A percentile compares a stretch with the other conserved stretches of the same genome.
phyloP scores from a whole-genome alignment of 257 asterid species.

The Nicotiana undulata region DNA sequence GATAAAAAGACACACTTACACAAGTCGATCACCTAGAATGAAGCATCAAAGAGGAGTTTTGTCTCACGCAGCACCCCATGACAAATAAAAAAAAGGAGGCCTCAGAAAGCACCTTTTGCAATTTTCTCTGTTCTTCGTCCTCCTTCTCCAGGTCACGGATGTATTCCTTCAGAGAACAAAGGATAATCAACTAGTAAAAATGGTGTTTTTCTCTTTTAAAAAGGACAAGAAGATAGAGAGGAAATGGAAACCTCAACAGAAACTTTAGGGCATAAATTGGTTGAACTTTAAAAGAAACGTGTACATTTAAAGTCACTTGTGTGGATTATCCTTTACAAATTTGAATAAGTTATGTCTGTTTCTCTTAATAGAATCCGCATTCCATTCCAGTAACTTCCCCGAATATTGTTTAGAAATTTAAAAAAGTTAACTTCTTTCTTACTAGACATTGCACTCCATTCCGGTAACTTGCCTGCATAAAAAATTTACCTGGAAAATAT shows the following conservation, averaged over 20 bases:
- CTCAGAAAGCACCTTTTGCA: constrained; percentile 52
- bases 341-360: neutral
- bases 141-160: constrained; percentile 91
- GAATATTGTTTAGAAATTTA: neutral
- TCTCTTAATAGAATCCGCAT: neutral
- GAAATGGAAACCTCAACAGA: neutral
- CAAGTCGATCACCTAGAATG: neutral
- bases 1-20: neutral
- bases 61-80: neutral
- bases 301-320: neutral
- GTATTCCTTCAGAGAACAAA: constrained; percentile 57
- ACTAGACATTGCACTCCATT: neutral
- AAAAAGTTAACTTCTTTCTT: constrained; percentile 1
- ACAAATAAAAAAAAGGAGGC: neutral
- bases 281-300: neutral
- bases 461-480: neutral
- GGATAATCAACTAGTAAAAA: neutral
- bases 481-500: constrained; percentile 71
- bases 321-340: neutral
- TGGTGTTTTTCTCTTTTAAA: neutral
- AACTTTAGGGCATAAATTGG: neutral
- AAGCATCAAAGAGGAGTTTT: neutral
- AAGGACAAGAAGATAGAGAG: neutral
- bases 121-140: constrained; percentile 86
- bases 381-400: neutral